These are phyloP conservation scores for Halenospora varia DNA, from an alignment of 495 filamentous ascomycete species.

Conservation along the genomic window DNA sequence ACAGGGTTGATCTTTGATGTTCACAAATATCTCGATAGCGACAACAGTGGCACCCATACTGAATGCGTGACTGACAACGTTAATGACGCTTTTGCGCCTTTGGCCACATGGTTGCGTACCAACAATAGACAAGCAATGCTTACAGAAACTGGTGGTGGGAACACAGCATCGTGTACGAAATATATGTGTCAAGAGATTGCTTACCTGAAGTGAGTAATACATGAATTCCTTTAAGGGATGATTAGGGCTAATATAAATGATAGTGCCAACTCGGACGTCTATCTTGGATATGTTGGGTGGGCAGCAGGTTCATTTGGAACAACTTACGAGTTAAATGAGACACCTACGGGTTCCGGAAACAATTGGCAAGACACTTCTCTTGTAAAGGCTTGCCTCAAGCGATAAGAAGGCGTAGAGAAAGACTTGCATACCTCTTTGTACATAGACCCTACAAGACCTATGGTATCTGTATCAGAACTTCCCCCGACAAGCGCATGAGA, in stretches of 20 bases:
- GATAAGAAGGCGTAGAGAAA: too few species aligned
- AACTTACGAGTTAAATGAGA: constrained; percentile 33
- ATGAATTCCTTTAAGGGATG: constrained; percentile 1
- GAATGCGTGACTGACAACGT: constrained; percentile 51
- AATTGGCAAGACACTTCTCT: constrained; percentile 37
- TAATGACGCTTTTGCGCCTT: constrained; percentile 38
- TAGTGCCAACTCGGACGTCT: constrained; percentile 48
- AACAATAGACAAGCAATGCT: constrained; percentile 42
- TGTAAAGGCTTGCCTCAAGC: constrained; percentile 32
- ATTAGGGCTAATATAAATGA: constrained; percentile 29
- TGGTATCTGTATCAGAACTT: too few species aligned
- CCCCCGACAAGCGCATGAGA: too few species aligned
- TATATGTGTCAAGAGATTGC: constrained; percentile 33
- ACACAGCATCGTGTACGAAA: not conserved
- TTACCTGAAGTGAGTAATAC: constrained; percentile 28
- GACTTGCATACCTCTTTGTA: too few species aligned
- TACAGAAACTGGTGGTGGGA: constrained; percentile 3
- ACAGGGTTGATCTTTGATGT: constrained; percentile 54
- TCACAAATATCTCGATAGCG: constrained; percentile 54
- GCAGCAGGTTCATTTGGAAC: constrained; percentile 44
- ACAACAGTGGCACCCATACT: constrained; percentile 49
- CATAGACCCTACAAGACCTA: too few species aligned
- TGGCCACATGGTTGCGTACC: constrained; percentile 43
- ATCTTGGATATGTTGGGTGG: constrained; percentile 50
- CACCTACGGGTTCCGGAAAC: constrained; percentile 35